Percentiles rank a stretch among this genome's conserved stretches.
phyloP scores from a whole-genome alignment of 2,329 filamentous ascomycete genomes.

The Colletotrichum truncatum region DNA sequence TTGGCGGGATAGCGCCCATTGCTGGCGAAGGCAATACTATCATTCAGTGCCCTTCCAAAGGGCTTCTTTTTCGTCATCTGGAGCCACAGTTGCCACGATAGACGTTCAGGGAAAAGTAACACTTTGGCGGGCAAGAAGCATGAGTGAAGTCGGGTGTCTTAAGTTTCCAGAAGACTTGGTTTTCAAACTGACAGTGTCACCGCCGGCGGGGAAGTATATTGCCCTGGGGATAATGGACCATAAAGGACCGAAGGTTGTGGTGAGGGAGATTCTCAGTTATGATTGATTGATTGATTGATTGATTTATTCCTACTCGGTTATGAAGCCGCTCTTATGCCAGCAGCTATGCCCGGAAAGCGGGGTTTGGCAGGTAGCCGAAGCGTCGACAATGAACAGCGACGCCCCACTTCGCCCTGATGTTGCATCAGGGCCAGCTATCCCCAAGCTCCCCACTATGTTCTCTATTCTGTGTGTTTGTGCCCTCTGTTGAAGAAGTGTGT shows the following conservation, averaged over 20 bases:
- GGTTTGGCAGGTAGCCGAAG: too few species aligned
- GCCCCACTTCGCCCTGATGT: too few species aligned
- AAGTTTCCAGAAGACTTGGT: conserved; percentile 11
- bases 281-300: too few species aligned
- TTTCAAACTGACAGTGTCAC: neutral
- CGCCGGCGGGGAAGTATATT: conserved; percentile 2
- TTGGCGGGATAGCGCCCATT: conserved; percentile 1
- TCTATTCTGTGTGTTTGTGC: too few species aligned
- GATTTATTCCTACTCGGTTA: too few species aligned
- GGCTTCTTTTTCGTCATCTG: neutral
- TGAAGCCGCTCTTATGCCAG: too few species aligned
- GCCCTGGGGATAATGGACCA: conserved; percentile 7
- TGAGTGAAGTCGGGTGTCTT: conserved; percentile 5
- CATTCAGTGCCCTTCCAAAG: neutral
- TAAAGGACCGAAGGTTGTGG: conserved; percentile 4
- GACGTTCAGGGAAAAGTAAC: neutral
- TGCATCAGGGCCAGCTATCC: too few species aligned
- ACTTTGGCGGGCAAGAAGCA: neutral
- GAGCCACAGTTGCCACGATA: neutral
- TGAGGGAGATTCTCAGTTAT: conserved; percentile 3
- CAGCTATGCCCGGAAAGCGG: too few species aligned
- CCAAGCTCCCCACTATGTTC: too few species aligned
- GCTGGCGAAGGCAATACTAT: conserved; percentile 10
- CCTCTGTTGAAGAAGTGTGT: too few species aligned
- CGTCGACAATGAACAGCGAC: too few species aligned